phyloP scores from a whole-genome alignment of 2,329 filamentous ascomycete species.

The Alternaria triticimaculans region DNA sequence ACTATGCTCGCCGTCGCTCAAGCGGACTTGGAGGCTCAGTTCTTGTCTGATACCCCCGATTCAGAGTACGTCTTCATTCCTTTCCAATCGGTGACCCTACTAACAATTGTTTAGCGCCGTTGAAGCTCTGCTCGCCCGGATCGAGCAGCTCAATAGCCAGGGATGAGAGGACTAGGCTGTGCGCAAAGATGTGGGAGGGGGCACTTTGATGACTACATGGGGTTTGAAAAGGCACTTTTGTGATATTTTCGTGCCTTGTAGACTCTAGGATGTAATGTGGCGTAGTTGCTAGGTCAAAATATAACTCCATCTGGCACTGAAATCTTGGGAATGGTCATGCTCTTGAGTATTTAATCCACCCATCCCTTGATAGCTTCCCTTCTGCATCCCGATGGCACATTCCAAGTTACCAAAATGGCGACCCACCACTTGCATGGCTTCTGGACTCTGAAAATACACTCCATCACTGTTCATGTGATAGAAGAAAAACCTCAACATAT shows the following conservation, averaged over 20 bases:
- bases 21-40: not conserved
- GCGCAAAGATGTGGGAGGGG: not conserved
- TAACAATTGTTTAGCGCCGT: not conserved
- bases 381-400: too few species aligned
- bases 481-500: accelerated
- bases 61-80: not conserved
- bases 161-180: not conserved
- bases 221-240: not conserved
- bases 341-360: not conserved
- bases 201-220: not conserved
- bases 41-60: not conserved
- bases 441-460: too few species aligned
- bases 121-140: not conserved
- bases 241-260: not conserved
- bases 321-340: not conserved
- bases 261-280: not conserved
- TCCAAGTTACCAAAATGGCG: too few species aligned
- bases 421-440: too few species aligned
- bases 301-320: not conserved
- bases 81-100: not conserved
- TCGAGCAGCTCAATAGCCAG: not conserved
- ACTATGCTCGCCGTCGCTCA: not conserved
- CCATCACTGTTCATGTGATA: not conserved
- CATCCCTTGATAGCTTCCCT: too few species aligned
- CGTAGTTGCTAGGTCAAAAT: not conserved